These are phyloP conservation scores for Peronosclerospora sorghi DNA, from an alignment of 352 stramenopile genomes.

Conservation along the genomic window DNA sequence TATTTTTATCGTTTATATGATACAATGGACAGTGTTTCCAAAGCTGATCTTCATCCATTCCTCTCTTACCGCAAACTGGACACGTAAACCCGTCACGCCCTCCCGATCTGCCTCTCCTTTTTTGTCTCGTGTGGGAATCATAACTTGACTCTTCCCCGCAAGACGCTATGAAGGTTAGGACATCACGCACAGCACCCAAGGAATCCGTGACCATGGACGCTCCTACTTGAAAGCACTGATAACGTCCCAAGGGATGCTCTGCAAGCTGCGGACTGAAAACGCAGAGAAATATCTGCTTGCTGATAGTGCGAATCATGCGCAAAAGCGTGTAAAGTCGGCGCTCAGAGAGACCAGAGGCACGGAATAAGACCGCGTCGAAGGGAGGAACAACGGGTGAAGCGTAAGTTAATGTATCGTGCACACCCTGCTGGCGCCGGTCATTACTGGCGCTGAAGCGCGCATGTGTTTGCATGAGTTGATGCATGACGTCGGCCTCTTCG, in stretches of 20 bases:
- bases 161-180: slow-evolving; percentile 57
- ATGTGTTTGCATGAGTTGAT: slow-evolving; percentile 57
- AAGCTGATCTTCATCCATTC: slow-evolving; percentile 73
- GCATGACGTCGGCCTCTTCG: slow-evolving; percentile 40
- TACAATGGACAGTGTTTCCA: slow-evolving; percentile 76
- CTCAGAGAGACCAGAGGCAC: slow-evolving; percentile 41
- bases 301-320: slow-evolving; percentile 57
- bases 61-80: slow-evolving; percentile 61
- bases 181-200: slow-evolving; percentile 42
- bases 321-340: slow-evolving; percentile 41
- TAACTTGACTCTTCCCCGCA: slow-evolving; percentile 12
- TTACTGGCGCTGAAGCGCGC: slow-evolving; percentile 12
- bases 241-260: slow-evolving; percentile 56
- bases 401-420: slow-evolving; percentile 3
- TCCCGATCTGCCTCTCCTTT: slow-evolving; percentile 13
- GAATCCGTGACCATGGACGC: slow-evolving; percentile 77
- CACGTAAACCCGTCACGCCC: slow-evolving; percentile 35
- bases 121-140: slow-evolving; percentile 7
- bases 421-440: slow-evolving; percentile 5
- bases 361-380: slow-evolving; percentile 61
- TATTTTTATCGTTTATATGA: slow-evolving; percentile 82
- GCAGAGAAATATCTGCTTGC: slow-evolving; percentile 76
- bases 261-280: slow-evolving; percentile 70
- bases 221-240: slow-evolving; percentile 68
- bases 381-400: slow-evolving; percentile 15